Conservation (phyloP, 2,329 filamentous ascomycete species). For the Hypoxylon sp. region DNA sequence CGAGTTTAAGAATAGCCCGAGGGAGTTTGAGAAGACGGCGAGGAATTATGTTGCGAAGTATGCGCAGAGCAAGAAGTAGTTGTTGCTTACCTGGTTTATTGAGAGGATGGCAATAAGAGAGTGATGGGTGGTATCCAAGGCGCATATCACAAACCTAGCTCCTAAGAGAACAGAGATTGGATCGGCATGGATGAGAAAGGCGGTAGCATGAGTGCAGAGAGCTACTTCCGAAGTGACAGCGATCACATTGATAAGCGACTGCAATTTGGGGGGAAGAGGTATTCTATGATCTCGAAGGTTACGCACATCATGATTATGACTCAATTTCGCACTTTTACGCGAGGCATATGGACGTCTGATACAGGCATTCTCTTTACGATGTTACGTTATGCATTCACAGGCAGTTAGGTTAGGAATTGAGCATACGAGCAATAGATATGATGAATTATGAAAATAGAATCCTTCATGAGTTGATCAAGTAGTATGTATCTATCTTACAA, state of each 20-base stretch:
- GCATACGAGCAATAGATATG: not conserved
- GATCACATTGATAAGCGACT: not conserved
- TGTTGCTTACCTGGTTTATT: not conserved
- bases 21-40: constrained; percentile 81
- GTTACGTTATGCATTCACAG: constrained; percentile 3
- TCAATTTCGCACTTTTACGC: no score
- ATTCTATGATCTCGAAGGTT: not conserved
- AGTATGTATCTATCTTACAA: not conserved
- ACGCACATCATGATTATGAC: not conserved
- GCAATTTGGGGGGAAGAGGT: not conserved
- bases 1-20: constrained; percentile 79
- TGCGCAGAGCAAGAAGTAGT: constrained; percentile 63
- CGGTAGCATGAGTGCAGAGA: not conserved
- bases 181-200: not conserved
- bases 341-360: not conserved
- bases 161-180: not conserved
- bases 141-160: no score
- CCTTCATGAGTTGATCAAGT: not conserved
- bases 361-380: not conserved
- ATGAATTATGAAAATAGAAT: constrained; percentile 19
- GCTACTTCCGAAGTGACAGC: not conserved
- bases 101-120: not conserved
- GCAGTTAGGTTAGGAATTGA: not conserved
- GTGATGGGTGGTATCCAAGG: not conserved
- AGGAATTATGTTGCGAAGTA: constrained; percentile 81